Percentiles rank a stretch among this genome's conserved stretches.
Evolutionary conservation across 148 eudicot genomes (phyloP).

Genomic region (Heliamphora exappendiculata): DNA sequence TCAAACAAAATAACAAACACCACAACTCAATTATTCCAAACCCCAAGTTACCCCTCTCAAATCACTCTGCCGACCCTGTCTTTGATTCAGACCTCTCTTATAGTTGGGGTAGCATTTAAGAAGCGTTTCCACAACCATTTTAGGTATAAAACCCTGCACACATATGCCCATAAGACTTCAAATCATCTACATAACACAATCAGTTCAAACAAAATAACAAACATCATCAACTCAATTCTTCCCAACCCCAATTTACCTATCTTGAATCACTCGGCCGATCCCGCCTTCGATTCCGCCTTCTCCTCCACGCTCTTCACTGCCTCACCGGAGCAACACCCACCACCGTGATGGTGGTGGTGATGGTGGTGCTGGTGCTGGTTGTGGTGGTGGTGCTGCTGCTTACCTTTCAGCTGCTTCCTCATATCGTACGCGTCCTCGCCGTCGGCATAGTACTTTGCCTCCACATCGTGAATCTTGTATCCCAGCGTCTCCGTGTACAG

Average conservation of each 20-base stretch:
- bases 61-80: too few relatives aligned
- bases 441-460: constrained; percentile 92
- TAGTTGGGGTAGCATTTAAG: too few relatives aligned
- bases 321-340: constrained; percentile 39
- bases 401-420: constrained; percentile 64
- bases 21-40: neutral
- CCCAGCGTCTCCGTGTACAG: constrained; percentile 74
- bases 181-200: neutral
- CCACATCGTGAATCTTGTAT: constrained; percentile 80
- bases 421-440: constrained; percentile 83
- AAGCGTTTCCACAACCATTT: neutral
- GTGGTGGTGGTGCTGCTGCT: constrained; percentile 22
- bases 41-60: too few relatives aligned
- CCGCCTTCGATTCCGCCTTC: constrained; percentile 10
- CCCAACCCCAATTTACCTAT: constrained; percentile 10
- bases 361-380: constrained; percentile 26
- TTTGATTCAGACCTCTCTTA: too few relatives aligned
- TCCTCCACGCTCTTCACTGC: neutral
- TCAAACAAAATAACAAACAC: neutral
- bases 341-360: constrained; percentile 45
- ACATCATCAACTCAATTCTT: neutral
- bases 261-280: constrained; percentile 5
- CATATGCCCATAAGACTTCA: too few relatives aligned
- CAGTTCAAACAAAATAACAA: neutral
- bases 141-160: neutral